These are phyloP conservation scores for Calonectria hongkongensis DNA, from an alignment of 2,329 filamentous ascomycete species.

Conservation along the genomic window DNA sequence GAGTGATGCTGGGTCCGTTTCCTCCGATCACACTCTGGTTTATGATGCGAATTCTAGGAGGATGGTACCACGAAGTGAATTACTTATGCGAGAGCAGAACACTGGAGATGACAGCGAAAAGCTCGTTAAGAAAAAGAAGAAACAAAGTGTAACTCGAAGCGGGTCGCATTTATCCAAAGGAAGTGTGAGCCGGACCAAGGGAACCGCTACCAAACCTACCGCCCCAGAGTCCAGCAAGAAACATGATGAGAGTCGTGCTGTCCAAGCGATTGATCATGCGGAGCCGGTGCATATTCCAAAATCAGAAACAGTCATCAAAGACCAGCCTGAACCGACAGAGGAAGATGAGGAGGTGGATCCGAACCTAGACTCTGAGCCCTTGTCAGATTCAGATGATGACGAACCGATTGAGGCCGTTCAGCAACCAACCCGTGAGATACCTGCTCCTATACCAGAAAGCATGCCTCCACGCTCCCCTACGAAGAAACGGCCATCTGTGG, in stretches of 20 bases:
- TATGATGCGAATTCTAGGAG: constrained; percentile 80
- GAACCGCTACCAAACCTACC: constrained; percentile 64
- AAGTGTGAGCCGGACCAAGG: constrained; percentile 71
- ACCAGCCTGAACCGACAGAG: not conserved
- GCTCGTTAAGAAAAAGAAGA: constrained; percentile 64
- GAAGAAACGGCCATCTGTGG: constrained; percentile 65
- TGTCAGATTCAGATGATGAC: constrained; percentile 38
- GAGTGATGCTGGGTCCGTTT: constrained; percentile 55
- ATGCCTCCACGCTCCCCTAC: constrained; percentile 24
- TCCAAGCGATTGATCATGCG: constrained; percentile 24
- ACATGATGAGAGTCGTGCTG: constrained; percentile 11
- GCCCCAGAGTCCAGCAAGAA: constrained; percentile 54
- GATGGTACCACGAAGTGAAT: constrained; percentile 71
- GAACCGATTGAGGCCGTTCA: not conserved
- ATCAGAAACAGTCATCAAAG: not conserved
- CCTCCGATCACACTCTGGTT: constrained; percentile 69
- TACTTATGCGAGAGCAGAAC: constrained; percentile 65
- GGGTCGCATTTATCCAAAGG: constrained; percentile 71
- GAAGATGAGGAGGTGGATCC: constrained; percentile 21
- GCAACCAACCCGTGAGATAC: not conserved
- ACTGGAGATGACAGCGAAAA: constrained; percentile 63
- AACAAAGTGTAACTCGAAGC: constrained; percentile 58
- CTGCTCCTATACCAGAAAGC: constrained; percentile 6
- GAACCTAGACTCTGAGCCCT: constrained; percentile 36
- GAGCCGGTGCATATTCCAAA: constrained; percentile 24